Conservation (phyloP, 2,329 filamentous ascomycete genomes). For the Aspergillus tubingensis region DNA sequence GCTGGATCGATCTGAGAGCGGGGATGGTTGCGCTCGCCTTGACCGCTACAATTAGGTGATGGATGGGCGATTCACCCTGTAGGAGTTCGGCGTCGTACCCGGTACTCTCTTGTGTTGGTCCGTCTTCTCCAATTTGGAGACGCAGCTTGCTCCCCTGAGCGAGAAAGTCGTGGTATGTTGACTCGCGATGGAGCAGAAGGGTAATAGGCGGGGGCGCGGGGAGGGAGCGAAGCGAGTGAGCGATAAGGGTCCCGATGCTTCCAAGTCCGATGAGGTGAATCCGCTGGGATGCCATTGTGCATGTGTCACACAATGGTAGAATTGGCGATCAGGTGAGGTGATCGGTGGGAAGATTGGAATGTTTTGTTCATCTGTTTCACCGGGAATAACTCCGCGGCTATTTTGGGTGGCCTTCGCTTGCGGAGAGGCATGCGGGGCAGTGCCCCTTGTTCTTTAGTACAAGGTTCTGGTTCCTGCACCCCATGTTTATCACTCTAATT, state of each 20-base stretch:
- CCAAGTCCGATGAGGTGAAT: slow-evolving; percentile 25
- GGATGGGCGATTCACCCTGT: not conserved
- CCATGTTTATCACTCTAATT: too few relatives aligned
- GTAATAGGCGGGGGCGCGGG: slow-evolving; percentile 21
- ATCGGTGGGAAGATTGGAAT: too few relatives aligned
- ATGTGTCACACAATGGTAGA: not conserved
- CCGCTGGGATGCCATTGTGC: not conserved
- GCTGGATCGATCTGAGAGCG: slow-evolving; percentile 6
- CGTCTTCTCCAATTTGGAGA: slow-evolving; percentile 3
- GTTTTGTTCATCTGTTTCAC: too few relatives aligned
- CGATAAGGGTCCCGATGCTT: slow-evolving; percentile 25
- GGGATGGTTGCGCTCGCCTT: slow-evolving; percentile 7
- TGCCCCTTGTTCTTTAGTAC: too few relatives aligned
- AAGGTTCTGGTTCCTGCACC: too few relatives aligned
- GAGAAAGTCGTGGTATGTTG: not conserved
- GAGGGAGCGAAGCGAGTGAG: slow-evolving; percentile 21
- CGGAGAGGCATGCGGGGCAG: too few relatives aligned
- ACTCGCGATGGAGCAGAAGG: slow-evolving; percentile 21
- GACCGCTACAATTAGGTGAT: slow-evolving; percentile 2
- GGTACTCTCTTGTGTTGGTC: not conserved
- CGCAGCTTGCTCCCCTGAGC: not conserved
- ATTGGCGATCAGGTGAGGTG: not conserved
- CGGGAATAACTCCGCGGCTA: too few relatives aligned
- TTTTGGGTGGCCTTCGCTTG: too few relatives aligned
- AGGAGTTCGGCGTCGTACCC: not conserved